Conservation (phyloP, 2,329 filamentous ascomycete genomes). For the Septoria linicola region DNA sequence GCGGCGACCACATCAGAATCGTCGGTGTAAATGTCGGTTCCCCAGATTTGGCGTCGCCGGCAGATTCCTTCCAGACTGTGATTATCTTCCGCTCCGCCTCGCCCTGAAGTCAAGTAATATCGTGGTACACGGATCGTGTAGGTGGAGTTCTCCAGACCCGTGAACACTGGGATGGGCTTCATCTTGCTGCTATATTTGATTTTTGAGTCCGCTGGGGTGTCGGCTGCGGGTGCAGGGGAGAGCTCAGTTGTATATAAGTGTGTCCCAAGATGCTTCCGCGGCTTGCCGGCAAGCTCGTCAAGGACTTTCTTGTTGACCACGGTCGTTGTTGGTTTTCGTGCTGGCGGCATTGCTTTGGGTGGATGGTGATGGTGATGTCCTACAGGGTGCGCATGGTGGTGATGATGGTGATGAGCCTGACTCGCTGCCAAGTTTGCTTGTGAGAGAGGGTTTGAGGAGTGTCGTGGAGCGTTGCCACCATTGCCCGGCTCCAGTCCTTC, state of each 20-base stretch:
- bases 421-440: conserved; percentile 32
- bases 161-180: conserved; percentile 71
- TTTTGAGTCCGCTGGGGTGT: conserved; percentile 49
- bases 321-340: conserved; percentile 63
- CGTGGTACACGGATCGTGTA: conserved; percentile 84
- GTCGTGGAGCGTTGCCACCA: conserved; percentile 29
- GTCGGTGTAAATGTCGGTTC: conserved; percentile 91
- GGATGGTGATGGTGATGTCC: conserved; percentile 42
- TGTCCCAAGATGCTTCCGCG: conserved; percentile 79
- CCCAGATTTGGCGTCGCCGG: conserved; percentile 77
- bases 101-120: conserved; percentile 59
- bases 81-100: conserved; percentile 35
- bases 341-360: conserved; percentile 37
- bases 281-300: conserved; percentile 66
- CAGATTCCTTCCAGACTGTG: conserved; percentile 80
- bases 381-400: conserved; percentile 40
- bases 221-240: conserved; percentile 40
- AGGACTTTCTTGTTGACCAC: conserved; percentile 70
- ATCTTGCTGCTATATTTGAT: conserved; percentile 62
- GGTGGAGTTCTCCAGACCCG: conserved; percentile 82
- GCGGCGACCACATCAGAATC: conserved; percentile 92
- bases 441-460: conserved; percentile 34
- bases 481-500: conserved; percentile 13
- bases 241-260: conserved; percentile 75
- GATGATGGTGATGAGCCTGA: conserved; percentile 31